Evolutionary conservation across 169 alveolate genomes (phyloP).

Genomic region (Plasmodium reichenowi): DNA sequence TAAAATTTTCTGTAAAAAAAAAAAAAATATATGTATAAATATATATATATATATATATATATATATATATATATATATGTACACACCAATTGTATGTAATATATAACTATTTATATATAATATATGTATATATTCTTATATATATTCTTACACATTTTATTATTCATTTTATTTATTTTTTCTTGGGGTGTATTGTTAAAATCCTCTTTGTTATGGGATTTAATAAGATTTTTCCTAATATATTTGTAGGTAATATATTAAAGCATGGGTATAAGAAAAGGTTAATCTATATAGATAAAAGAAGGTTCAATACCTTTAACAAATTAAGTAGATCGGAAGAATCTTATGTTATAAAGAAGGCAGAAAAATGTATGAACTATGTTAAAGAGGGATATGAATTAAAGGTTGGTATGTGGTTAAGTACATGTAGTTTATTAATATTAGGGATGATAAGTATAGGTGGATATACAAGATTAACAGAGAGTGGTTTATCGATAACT

Average conservation of each 20-base stretch:
- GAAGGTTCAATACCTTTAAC: conserved; percentile 18
- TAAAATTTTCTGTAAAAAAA: too few relatives aligned
- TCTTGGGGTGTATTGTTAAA: too few relatives aligned
- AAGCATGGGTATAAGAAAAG: neutral
- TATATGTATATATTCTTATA: too few relatives aligned
- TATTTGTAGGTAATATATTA: conserved; percentile 9
- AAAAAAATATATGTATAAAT: too few relatives aligned
- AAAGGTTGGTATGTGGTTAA: conserved; percentile 72
- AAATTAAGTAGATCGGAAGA: conserved; percentile 50
- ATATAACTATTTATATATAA: too few relatives aligned
- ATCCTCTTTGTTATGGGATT: conserved; percentile 11
- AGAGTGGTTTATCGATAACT: conserved; percentile 94
- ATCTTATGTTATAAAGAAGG: conserved; percentile 34
- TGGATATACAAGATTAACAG: conserved; percentile 92
- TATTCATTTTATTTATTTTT: too few relatives aligned
- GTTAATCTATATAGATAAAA: neutral
- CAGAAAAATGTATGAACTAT: conserved; percentile 29
- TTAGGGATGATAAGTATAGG: conserved; percentile 89
- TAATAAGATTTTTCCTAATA: conserved; percentile 21
- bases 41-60: too few relatives aligned
- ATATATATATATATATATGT: too few relatives aligned
- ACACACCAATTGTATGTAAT: too few relatives aligned
- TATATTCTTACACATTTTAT: too few relatives aligned
- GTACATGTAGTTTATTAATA: conserved; percentile 81
- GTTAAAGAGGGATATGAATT: conserved; percentile 73